phyloP scores from a whole-genome alignment of 2,329 filamentous ascomycete species.

The Aspergillus caelatus region DNA sequence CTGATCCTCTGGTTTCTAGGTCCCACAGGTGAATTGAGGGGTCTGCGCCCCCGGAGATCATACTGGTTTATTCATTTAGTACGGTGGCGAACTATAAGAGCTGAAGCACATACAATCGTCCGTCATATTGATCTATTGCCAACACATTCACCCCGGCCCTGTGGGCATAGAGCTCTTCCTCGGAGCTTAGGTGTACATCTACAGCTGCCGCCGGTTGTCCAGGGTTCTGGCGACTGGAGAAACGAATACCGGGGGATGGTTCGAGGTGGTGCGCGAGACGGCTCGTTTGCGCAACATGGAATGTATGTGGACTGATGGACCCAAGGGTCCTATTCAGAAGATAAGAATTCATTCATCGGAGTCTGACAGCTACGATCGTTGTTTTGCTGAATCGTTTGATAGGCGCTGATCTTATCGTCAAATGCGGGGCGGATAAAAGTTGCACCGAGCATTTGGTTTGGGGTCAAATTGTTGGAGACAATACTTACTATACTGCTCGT shows the following conservation, averaged over 20 bases:
- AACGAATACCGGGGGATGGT: slow-evolving; percentile 67
- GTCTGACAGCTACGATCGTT: not conserved
- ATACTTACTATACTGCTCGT: too few species aligned
- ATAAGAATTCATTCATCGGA: slow-evolving; percentile 73
- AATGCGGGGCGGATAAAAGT: slow-evolving; percentile 24
- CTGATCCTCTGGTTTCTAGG: slow-evolving; percentile 63
- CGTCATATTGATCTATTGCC: slow-evolving; percentile 80
- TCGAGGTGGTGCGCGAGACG: slow-evolving; percentile 71
- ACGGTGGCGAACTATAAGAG: not conserved
- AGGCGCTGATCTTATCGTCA: slow-evolving; percentile 2
- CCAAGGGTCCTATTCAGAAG: slow-evolving; percentile 77
- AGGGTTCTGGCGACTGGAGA: slow-evolving; percentile 58
- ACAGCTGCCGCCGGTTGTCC: slow-evolving; percentile 15
- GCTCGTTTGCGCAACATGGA: slow-evolving; percentile 67
- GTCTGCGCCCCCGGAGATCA: slow-evolving; percentile 84
- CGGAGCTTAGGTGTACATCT: not conserved
- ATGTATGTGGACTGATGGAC: slow-evolving; percentile 62
- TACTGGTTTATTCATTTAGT: slow-evolving; percentile 47
- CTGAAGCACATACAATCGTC: slow-evolving; percentile 61
- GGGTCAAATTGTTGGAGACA: too few species aligned
- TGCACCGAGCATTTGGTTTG: slow-evolving; percentile 2
- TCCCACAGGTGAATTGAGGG: slow-evolving; percentile 87
- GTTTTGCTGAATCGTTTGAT: not conserved
- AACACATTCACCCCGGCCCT: slow-evolving; percentile 77
- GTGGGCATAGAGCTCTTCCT: slow-evolving; percentile 60